phyloP scores from a whole-genome alignment of 1,284 basidiomycete genomes.

The Sphagnurus paluster region DNA sequence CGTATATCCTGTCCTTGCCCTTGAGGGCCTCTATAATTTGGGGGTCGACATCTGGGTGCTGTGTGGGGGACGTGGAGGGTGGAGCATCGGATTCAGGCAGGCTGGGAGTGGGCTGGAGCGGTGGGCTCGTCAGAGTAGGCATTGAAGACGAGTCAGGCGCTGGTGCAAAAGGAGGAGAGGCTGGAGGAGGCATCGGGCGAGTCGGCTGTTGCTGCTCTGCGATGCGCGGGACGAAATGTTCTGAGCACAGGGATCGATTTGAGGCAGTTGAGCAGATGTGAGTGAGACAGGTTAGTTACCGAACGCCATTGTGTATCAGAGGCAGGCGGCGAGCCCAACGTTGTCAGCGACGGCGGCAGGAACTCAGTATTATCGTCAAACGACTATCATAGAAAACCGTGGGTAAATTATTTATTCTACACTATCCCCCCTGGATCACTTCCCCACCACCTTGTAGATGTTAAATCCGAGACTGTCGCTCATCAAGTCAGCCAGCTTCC shows the following conservation, averaged over 20 bases:
- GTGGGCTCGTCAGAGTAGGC: conserved; percentile 13
- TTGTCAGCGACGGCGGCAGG: conserved; percentile 13
- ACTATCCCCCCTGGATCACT: conserved; percentile 4
- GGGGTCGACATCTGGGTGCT: conserved; percentile 56
- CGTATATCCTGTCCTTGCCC: conserved; percentile 83
- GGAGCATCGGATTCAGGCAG: conserved; percentile 18
- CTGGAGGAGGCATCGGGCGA: conserved; percentile 14
- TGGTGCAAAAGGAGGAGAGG: conserved; percentile 18
- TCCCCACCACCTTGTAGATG: conserved; percentile 56
- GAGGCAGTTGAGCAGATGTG: conserved; percentile 11
- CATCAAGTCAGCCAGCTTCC: neutral
- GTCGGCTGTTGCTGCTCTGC: conserved; percentile 16
- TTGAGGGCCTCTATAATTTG: conserved; percentile 81
- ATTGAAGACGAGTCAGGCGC: conserved; percentile 12
- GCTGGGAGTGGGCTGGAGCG: conserved; percentile 16
- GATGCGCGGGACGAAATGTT: conserved; percentile 21
- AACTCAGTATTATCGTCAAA: too few species aligned
- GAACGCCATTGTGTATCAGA: conserved; percentile 9
- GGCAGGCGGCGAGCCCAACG: conserved; percentile 5
- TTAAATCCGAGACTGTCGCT: conserved; percentile 69
- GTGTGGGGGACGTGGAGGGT: conserved; percentile 17
- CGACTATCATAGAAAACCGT: conserved; percentile 19
- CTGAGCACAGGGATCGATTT: conserved; percentile 13
- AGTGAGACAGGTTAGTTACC: conserved; percentile 14
- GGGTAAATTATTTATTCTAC: conserved; percentile 16